Evolutionary conservation across 495 filamentous ascomycete species (phyloP), one percentile per base, ranked within the genome.

Genomic region (Thermochaetoides thermophila): DNA sequence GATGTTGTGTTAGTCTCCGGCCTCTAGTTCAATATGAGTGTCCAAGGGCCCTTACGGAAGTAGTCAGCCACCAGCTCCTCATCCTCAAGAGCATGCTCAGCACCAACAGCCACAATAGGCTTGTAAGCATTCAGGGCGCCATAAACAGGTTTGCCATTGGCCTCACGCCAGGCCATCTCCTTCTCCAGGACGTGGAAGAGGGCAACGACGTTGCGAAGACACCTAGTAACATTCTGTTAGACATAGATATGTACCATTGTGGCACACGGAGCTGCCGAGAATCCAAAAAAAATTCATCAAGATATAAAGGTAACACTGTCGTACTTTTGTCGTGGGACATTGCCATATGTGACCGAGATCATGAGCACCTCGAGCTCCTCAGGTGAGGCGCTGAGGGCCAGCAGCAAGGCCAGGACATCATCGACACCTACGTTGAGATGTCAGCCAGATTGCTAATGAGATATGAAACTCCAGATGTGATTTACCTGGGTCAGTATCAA

Each of bases 101-200:
- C 79, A 3, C 89, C 89, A 17, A 96, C 66, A 5, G 89, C 85
- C 17, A 96, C 71, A 11, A 93, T 48, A 3, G 89, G 91, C 45
- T 78, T 84, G 48, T 56, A 72, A 7, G 66, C 62, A 23, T 64
- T 63, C 44, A 99, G 57, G 7, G 68, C 62, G 27, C 70, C 68
- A 40, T 84, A 96, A 4, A 79, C 76, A 29, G 76, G 66, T 0
- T 68, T 63, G 4, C 77, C 78, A 4, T 73, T 66, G 3, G 68
- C 55, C 45, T 68, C 64, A 24, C 89, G 72, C 87, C 89, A 99
- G 46, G 71, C 62, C 46, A 79, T 73, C 57, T 99, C 89, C 37
- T 80, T 78, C 41, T 93, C 84, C 42, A 99, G 71, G 42, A 87
- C 76, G 46, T 95, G 79, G 60, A 96, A 96, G 55, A 95, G 68